Evolutionary conservation across 1,139 yeast species (phyloP), one percentile per base, ranked within the genome.

Genomic region (Arxiozyma slooffiae): DNA sequence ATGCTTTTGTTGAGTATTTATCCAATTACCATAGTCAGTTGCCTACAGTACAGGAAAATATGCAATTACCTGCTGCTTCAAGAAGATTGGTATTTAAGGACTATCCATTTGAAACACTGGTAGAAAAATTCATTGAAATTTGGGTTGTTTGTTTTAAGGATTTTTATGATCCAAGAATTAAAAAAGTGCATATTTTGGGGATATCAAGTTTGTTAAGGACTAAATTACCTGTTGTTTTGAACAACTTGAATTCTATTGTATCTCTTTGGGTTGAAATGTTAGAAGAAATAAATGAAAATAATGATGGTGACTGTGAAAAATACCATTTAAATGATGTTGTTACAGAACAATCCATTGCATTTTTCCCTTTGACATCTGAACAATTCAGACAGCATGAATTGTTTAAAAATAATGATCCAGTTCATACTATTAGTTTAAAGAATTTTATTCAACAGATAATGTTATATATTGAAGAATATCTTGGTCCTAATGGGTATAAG

Each of bases 221-320:
- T 54, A 75, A 67, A 43, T 46, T 53, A 60, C 54, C 57, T 60
- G 62, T 52, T 50, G 58, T 52, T 53, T 57, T 68, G 45, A 57
- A 63, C 26, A 66, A 68, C 55, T 56, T 76, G 52, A 64, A 67
- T 3, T 67, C 73, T 4, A 68, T 82, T 21, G 65, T 82, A 7
- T 74, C 80, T 23, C 68, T 79, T 37, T 72, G 84, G 68, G 74
- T 84, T 11, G 76, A 76, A 50, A 73, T 85, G 54, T 64, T 85
- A 48, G 96, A 88, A 59, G 96, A 88, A 61, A 74, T 84, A 14
- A 80, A 82, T 51, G 95, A 86, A 58, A 67, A 72, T 7, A 67
- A 60, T 16, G 70, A 71, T 17, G 90, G 90, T 0, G 79, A 76
- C 48, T 80, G 87, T 58, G 79, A 75, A 48, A 77, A 74, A n/a